Percentiles rank a stretch among this genome's conserved stretches.
Conservation (phyloP, 371 early-diverging fungal species). For the Sporodiniella umbellata region DNA sequence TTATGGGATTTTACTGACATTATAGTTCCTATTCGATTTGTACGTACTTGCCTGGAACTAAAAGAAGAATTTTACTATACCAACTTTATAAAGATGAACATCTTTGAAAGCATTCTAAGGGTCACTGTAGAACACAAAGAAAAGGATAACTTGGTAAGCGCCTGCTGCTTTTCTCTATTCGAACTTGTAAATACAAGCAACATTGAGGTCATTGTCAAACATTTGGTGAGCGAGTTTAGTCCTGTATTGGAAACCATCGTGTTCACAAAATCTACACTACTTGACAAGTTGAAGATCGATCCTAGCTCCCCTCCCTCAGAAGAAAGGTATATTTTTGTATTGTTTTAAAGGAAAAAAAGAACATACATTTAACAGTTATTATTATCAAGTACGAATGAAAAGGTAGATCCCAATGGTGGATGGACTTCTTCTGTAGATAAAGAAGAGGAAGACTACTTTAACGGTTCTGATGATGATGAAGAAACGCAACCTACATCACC, state of each 20-base stretch:
- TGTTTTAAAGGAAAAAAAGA: no score
- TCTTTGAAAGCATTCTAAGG: constrained; percentile 68
- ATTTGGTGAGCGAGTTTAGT: constrained; percentile 66
- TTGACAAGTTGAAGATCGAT: constrained; percentile 57
- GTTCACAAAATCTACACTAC: constrained; percentile 61
- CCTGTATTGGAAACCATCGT: constrained; percentile 56
- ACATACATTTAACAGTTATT: no score
- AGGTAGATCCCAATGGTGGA: no score
- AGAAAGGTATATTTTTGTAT: no score
- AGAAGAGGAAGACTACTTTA: constrained; percentile 86
- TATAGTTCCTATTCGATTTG: constrained; percentile 73
- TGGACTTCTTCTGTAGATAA: constrained; percentile 64
- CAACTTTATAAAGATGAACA: constrained; percentile 59
- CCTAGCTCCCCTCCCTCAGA: constrained; percentile 46
- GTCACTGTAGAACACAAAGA: constrained; percentile 63
- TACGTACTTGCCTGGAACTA: constrained; percentile 71
- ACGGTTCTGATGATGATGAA: constrained; percentile 68
- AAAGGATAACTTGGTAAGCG: constrained; percentile 78
- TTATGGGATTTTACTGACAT: background rate
- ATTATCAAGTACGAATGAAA: no score
- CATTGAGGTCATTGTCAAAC: constrained; percentile 64
- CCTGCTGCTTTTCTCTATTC: constrained; percentile 85
- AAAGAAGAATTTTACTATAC: constrained; percentile 79
- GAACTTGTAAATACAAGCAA: constrained; percentile 76
- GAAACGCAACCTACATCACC: constrained; percentile 30